Evolutionary conservation across 441 rosid genomes (phyloP).

Genomic region (Brassica balearica): DNA sequence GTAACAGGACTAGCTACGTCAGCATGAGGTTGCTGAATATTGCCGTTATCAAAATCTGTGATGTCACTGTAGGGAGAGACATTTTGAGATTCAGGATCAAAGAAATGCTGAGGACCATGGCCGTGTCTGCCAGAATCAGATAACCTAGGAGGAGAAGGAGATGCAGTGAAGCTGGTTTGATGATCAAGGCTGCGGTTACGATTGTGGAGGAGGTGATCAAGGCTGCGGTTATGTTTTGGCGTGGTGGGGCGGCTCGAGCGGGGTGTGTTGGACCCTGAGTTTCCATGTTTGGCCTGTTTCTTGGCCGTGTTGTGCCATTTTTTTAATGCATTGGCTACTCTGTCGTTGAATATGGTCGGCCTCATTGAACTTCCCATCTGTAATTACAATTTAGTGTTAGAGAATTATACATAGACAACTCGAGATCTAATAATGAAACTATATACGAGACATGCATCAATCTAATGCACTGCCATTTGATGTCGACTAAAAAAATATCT

Average conservation of each 20-base stretch:
- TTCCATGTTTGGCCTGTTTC: slow-evolving; percentile 68
- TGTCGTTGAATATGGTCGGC: too few species aligned
- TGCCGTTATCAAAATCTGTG: slow-evolving; percentile 45
- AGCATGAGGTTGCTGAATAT: slow-evolving; percentile 45
- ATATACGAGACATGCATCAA: not conserved
- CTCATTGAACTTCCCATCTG: slow-evolving; percentile 69
- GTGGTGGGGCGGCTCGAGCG: slow-evolving; percentile 68
- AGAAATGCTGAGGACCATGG: slow-evolving; percentile 39
- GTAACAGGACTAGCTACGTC: slow-evolving; percentile 36
- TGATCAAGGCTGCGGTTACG: slow-evolving; percentile 47
- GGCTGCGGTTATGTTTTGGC: slow-evolving; percentile 65
- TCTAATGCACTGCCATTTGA: not conserved
- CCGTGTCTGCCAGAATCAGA: slow-evolving; percentile 40
- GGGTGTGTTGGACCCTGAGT: slow-evolving; percentile 64
- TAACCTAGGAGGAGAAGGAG: slow-evolving; percentile 53
- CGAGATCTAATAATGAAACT: not conserved
- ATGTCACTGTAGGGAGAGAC: slow-evolving; percentile 43
- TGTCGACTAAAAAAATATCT: not conserved
- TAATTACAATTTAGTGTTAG: slow-evolving; percentile 21
- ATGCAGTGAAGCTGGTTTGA: slow-evolving; percentile 52
- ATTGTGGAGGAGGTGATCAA: slow-evolving; percentile 60
- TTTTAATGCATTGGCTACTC: slow-evolving; percentile 76
- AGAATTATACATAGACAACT: not conserved
- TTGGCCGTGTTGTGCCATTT: slow-evolving; percentile 84
- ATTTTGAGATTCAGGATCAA: slow-evolving; percentile 38